Base-by-base conservation (phyloP, 805 yeast species). In the Saccharomycopsis selenospora region DNA sequence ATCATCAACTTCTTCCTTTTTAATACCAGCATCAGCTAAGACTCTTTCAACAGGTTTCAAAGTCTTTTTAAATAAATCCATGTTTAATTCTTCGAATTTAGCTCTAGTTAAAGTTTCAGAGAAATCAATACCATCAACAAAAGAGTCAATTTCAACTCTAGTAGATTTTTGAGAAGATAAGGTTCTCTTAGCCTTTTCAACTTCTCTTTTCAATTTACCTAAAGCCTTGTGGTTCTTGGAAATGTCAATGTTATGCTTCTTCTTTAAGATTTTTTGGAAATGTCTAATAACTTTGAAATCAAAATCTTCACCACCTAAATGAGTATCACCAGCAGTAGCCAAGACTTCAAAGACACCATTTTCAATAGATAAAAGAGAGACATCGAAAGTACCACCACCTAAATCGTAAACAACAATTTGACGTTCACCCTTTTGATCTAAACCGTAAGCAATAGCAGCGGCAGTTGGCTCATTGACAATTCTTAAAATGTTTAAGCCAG, bases 321-420 rank as follows among this genome's bases (percentile, higher is more conserved):
- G 96, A 55, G 96, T 88, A 68, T 88, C 95, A 83, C 96, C 96
- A 54, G 95, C 88, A 55, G 96, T 87, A 48, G 95, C 90, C 70
- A 84, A 78, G 49, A 87, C 96, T 72, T 87, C 95, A 63, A 87
- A 87, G 52, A 88, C 89, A 71, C 95, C 96, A 58, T 82, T 85
- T 65, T 88, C 95, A 64, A 87, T 87, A 38, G 93, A 78, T 63
- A 87, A 76, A 47, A 87, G 71, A 3, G 95, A 87, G 22, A 87
- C 96, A 80, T 87, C 96, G 58, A 87, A 89, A 57, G 97, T 89
- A 76, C 97, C 97, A 70, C 97, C 97, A 77, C 97, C 97, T 61
- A 89, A 77, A 70, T 89, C 97, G 67, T 86, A 89, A 49, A 89
- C 95, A 63, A 89, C 80, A 57, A 89, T 87, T 69, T 89, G 90